phyloP scores from a whole-genome alignment of 331 rosid genomes.

The Pyracantha coccinea region DNA sequence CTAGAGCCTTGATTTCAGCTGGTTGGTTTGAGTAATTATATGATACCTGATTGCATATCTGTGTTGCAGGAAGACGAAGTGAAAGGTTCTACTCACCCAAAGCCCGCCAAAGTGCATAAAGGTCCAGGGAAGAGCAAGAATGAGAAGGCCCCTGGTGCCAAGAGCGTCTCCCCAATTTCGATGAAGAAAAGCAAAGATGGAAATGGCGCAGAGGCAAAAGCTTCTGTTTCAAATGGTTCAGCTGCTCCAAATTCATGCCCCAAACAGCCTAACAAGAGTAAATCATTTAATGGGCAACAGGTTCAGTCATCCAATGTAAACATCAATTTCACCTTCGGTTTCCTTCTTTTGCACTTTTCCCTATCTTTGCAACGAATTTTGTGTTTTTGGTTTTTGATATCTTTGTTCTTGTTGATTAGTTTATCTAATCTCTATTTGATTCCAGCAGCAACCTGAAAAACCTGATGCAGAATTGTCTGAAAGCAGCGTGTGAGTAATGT shows the following conservation, averaged over 20 bases:
- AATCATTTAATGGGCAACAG: constrained; percentile 39
- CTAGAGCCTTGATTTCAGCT: neutral
- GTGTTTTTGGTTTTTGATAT: constrained; percentile 3
- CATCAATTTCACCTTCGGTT: constrained; percentile 7
- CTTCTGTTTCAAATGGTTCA: constrained; percentile 61
- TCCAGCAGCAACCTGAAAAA: constrained; percentile 58
- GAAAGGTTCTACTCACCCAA: constrained; percentile 24
- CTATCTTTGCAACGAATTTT: neutral
- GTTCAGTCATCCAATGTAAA: constrained; percentile 43
- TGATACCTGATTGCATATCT: constrained; percentile 1
- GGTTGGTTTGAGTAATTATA: constrained; percentile 1
- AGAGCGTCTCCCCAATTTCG: constrained; percentile 25
- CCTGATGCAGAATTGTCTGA: constrained; percentile 54
- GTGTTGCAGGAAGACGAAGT: constrained; percentile 42
- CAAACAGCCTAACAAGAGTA: constrained; percentile 44
- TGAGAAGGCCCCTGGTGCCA: constrained; percentile 37
- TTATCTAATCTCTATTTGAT: constrained; percentile 14
- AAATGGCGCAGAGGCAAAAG: constrained; percentile 35
- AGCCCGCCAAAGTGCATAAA: constrained; percentile 33
- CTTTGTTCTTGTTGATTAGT: constrained; percentile 31
- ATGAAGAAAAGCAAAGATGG: constrained; percentile 50
- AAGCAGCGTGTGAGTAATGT: constrained; percentile 46
- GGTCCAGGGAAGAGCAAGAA: constrained; percentile 47
- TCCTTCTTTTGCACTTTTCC: constrained; percentile 9
- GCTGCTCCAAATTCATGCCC: constrained; percentile 32